Conservation (phyloP, 805 yeast species). For the Grigorovia yakushimaensis region DNA sequence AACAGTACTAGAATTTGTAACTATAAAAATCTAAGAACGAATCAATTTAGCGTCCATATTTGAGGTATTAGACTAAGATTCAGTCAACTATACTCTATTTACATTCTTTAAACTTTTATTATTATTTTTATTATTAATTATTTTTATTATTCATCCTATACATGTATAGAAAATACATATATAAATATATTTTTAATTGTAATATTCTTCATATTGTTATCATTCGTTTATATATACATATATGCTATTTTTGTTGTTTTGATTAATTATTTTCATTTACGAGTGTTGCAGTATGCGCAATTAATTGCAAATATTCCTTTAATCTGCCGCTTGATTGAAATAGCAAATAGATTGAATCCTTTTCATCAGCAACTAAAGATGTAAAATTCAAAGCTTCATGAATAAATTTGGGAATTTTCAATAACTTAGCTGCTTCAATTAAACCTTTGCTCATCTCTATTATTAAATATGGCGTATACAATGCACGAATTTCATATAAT, state of each 20-base stretch:
- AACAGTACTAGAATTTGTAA: too few relatives aligned
- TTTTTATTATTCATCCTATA: too few relatives aligned
- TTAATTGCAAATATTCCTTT: constrained; percentile 40
- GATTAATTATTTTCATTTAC: constrained; percentile 2
- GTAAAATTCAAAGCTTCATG: constrained; percentile 51
- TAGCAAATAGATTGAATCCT: constrained; percentile 47
- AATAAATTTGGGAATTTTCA: constrained; percentile 36
- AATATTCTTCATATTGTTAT: neutral
- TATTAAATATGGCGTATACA: constrained; percentile 65
- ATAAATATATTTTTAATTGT: too few relatives aligned
- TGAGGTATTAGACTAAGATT: too few relatives aligned
- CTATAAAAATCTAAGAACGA: too few relatives aligned
- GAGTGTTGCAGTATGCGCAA: constrained; percentile 47
- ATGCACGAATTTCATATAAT: constrained; percentile 46
- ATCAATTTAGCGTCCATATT: too few relatives aligned
- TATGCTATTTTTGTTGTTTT: too few relatives aligned
- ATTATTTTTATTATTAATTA: too few relatives aligned
- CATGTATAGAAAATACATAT: too few relatives aligned
- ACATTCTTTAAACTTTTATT: too few relatives aligned
- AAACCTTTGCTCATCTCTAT: constrained; percentile 55
- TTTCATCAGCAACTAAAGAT: constrained; percentile 57
- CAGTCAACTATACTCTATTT: too few relatives aligned
- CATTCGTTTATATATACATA: neutral
- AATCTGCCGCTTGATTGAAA: constrained; percentile 50
- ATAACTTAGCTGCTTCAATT: constrained; percentile 32